Conservation (phyloP, 108 stramenopile species). For the Nannochloropsis gaditana region DNA sequence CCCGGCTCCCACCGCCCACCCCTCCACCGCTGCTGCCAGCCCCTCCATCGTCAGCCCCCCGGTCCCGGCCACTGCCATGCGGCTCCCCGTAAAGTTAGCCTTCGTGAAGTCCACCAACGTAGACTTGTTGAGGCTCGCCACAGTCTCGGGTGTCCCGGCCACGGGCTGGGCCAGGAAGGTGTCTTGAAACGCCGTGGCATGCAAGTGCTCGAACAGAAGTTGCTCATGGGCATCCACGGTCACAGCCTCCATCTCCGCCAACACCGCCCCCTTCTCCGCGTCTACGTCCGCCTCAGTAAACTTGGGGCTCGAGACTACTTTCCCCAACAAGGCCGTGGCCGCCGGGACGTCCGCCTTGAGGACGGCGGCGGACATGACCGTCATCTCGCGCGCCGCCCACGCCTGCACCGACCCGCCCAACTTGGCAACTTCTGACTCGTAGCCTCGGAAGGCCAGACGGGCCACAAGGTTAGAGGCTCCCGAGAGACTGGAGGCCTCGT, state of each 20-base stretch:
- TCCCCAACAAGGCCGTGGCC: conserved; percentile 87
- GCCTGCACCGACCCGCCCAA: conserved; percentile 55
- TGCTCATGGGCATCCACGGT: conserved; percentile 82
- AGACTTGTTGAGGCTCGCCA: conserved; percentile 63
- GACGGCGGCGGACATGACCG: conserved; percentile 97
- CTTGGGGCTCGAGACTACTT: conserved; percentile 61
- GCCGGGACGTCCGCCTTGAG: conserved; percentile 82
- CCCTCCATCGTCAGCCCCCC: conserved; percentile 81
- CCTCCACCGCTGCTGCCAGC: conserved; percentile 67
- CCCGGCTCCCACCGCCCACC: conserved; percentile 19
- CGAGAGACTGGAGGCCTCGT: conserved; percentile 88
- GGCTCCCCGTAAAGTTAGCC: conserved; percentile 86
- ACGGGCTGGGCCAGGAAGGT: conserved; percentile 87
- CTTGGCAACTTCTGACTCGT: conserved; percentile 35
- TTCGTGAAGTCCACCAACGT: conserved; percentile 78
- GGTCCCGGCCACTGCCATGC: conserved; percentile 93
- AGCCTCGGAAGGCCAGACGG: conserved; percentile 89
- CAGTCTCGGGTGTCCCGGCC: conserved; percentile 83
- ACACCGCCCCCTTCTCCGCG: conserved; percentile 84
- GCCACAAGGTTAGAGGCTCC: conserved; percentile 95
- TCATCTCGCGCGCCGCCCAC: conserved; percentile 91
- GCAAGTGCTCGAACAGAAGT: neutral
- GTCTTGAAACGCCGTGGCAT: conserved; percentile 46
- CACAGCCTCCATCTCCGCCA: conserved; percentile 91
- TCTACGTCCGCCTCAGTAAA: conserved; percentile 55